phyloP scores from a whole-genome alignment of 805 yeast species.

The Ogataea methanolica region DNA sequence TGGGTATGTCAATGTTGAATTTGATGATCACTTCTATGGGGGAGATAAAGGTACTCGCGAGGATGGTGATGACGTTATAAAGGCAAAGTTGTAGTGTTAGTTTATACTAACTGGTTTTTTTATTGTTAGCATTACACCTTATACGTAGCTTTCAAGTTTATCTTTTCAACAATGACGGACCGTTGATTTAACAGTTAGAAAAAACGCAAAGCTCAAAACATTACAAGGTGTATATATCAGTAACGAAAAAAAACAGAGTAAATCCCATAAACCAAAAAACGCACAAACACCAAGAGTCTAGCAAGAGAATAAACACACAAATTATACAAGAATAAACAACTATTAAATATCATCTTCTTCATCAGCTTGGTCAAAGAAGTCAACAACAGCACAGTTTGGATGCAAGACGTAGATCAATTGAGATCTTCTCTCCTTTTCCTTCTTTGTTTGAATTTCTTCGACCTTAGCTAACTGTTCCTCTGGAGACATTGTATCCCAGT shows the following conservation, averaged over 20 bases:
- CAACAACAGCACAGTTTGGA: conserved; percentile 81
- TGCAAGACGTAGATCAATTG: conserved; percentile 52
- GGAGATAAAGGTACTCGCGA: not conserved
- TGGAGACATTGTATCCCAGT: not conserved
- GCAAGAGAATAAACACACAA: not conserved
- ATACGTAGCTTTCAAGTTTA: no score
- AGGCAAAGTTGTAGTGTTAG: not conserved
- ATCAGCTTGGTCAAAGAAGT: conserved; percentile 43
- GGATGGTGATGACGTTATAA: not conserved
- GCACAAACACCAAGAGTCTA: no score
- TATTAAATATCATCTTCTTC: conserved; percentile 1
- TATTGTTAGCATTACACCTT: no score
- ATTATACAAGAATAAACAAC: not conserved
- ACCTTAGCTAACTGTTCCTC: conserved; percentile 1
- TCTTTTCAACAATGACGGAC: no score
- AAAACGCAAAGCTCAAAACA: no score
- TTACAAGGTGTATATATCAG: no score
- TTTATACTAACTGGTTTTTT: no score
- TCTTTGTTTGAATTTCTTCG: conserved; percentile 21
- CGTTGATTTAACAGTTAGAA: no score
- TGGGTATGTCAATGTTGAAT: conserved; percentile 27
- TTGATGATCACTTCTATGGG: not conserved
- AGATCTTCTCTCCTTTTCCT: conserved; percentile 21
- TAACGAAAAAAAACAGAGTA: no score
- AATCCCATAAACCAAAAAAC: no score